A percentile compares a stretch with the other conserved stretches of the same genome.
These are phyloP conservation scores for Fistulinella staudtii DNA, from an alignment of 1,284 basidiomycete genomes.

Conservation along the genomic window DNA sequence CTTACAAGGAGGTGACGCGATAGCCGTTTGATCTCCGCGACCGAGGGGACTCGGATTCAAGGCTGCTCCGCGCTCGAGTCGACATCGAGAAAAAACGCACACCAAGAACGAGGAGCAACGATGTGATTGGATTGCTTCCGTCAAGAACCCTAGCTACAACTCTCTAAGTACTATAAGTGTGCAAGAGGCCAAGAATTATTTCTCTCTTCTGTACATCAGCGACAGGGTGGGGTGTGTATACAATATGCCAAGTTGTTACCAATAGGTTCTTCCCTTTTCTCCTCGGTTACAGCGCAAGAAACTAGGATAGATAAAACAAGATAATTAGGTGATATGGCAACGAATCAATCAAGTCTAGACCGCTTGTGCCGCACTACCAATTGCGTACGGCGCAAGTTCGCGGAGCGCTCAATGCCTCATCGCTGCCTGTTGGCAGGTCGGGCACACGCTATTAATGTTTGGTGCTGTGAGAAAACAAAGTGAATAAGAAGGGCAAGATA, in stretches of 20 bases:
- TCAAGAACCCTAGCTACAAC: slow-evolving; percentile 15
- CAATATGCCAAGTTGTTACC: slow-evolving; percentile 13
- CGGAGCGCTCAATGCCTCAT: slow-evolving; percentile 25
- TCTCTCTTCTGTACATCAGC: slow-evolving; percentile 6
- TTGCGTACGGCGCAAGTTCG: not conserved
- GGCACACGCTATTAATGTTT: slow-evolving; percentile 38
- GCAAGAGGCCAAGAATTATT: slow-evolving; percentile 11
- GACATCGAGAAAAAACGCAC: slow-evolving; percentile 8
- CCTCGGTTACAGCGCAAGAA: slow-evolving; percentile 29
- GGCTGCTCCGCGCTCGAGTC: slow-evolving; percentile 9
- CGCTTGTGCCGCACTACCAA: slow-evolving; percentile 1
- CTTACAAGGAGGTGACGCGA: slow-evolving; percentile 4
- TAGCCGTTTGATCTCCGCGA: slow-evolving; percentile 34
- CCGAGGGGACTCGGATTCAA: slow-evolving; percentile 4
- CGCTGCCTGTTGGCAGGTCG: slow-evolving; percentile 35
- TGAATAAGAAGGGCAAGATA: not conserved
- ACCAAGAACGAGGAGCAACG: not conserved
- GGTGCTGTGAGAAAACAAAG: slow-evolving; percentile 29
- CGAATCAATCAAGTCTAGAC: slow-evolving; percentile 9
- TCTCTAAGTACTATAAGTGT: slow-evolving; percentile 10
- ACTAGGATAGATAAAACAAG: slow-evolving; percentile 17
- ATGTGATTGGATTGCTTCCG: slow-evolving; percentile 21
- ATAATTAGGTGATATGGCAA: slow-evolving; percentile 23
- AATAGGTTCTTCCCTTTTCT: slow-evolving; percentile 2
- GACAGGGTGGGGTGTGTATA: slow-evolving; percentile 17